phyloP scores from a whole-genome alignment of 1,139 yeast genomes.

The Scheffersomyces cryptocercus region DNA sequence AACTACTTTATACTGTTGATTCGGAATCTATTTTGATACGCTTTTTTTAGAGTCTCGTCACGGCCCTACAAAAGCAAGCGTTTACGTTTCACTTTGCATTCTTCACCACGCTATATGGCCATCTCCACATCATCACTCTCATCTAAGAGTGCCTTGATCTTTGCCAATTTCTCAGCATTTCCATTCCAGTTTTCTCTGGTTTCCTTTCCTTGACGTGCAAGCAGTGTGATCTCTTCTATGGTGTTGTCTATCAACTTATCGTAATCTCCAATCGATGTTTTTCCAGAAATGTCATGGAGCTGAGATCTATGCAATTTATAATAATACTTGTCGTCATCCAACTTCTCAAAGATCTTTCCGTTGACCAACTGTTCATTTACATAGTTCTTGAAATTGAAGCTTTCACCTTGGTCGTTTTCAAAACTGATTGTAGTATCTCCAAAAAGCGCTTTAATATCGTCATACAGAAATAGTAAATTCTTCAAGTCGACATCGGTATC shows the following conservation, averaged over 20 bases:
- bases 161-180: slow-evolving; percentile 35
- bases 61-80: too few relatives aligned
- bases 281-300: slow-evolving; percentile 6
- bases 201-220: slow-evolving; percentile 30
- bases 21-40: too few relatives aligned
- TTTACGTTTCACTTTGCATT: neutral
- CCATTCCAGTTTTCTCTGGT: slow-evolving; percentile 37
- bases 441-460: slow-evolving; percentile 22
- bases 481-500: slow-evolving; percentile 14
- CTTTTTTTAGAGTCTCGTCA: too few relatives aligned
- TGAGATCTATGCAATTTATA: slow-evolving; percentile 9
- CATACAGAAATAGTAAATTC: slow-evolving; percentile 20
- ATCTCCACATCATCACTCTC: neutral
- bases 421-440: slow-evolving; percentile 12
- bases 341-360: slow-evolving; percentile 21
- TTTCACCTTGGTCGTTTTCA: slow-evolving; percentile 4
- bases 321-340: slow-evolving; percentile 25
- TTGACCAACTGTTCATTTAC: slow-evolving; percentile 24
- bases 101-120: slow-evolving; percentile 7
- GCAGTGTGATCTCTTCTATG: slow-evolving; percentile 24
- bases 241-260: slow-evolving; percentile 32
- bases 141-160: slow-evolving; percentile 21
- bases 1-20: too few relatives aligned
- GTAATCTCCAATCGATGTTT: slow-evolving; percentile 29
- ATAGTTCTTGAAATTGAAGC: slow-evolving; percentile 15